Base-by-base conservation (phyloP, 257 asterid genomes). In the Henckelia pumila region DNA sequence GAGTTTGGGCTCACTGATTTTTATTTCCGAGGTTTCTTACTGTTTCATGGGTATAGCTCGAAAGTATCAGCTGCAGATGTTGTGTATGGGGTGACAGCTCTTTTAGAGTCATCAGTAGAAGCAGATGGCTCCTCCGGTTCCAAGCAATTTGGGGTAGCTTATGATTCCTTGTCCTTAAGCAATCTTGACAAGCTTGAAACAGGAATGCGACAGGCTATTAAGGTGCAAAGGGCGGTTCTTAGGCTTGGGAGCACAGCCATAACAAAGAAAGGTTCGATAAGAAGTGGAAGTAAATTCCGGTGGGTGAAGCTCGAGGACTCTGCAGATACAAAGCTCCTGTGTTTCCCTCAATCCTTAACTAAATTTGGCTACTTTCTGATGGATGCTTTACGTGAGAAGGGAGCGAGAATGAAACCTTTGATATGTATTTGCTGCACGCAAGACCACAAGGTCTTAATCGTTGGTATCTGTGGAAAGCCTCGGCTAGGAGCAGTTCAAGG, bases 381-480 rank as follows among this genome's bases (percentile, higher is more conserved):
- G 98, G 99, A 94, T 21, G 99, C 99, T 71, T 68, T 94, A 37
- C 88, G 96, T 0, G 99, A 94, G 76, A 94, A 91, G 83, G 99
- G 99, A 14, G 98, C 99, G 56, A 86, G 96, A 66, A 88, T 91
- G 98, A 94, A 94, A 69, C 99, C 99, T 37, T 59, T 94, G 81
- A 67, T 94, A 33, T 94, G 98, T n/a, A 86, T 87, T 62, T 94
- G 98, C 79, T 91, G 85, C 67, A 81, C 88, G 7, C 74, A 79
- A 70, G 98, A 81, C 37, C 80, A 79, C 28, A 70, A 79, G 73
- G 96, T 87, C 20, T 71, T 94, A 79, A 88, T 91, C 9, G 97
- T 89, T 17, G 99, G 96, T 17, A 68, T 94, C n/a, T 88, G 98
- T 73, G 97, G 99, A 65, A 94, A 91, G 81, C 99, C 96, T 0